Evolutionary conservation across 2,329 filamentous ascomycete species (phyloP).

Genomic region (Malbranchea zuffiana): DNA sequence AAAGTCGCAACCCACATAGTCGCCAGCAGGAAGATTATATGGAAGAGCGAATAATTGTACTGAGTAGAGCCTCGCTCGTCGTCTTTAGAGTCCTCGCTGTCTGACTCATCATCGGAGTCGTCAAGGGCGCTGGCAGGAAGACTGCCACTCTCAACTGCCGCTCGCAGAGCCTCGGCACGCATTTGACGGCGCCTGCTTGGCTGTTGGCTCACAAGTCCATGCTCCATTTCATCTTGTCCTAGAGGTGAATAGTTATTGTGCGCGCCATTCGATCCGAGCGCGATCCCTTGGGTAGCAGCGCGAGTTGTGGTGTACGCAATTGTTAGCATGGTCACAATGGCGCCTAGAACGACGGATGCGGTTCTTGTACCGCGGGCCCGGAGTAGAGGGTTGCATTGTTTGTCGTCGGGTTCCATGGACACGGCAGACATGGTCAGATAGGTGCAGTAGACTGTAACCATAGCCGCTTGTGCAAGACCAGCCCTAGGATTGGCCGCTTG

Average conservation of each 20-base stretch:
- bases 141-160: slow-evolving; percentile 79
- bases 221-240: slow-evolving; percentile 62
- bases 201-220: slow-evolving; percentile 79
- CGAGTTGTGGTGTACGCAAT: slow-evolving; percentile 96
- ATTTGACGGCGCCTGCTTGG: slow-evolving; percentile 72
- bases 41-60: slow-evolving; percentile 94
- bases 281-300: slow-evolving; percentile 73
- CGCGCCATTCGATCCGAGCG: slow-evolving; percentile 42
- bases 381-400: slow-evolving; percentile 85
- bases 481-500: slow-evolving; percentile 90
- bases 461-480: slow-evolving; percentile 90
- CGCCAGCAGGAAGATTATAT: slow-evolving; percentile 93
- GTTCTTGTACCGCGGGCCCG: slow-evolving; percentile 75
- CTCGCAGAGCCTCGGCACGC: slow-evolving; percentile 80
- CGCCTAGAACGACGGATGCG: slow-evolving; percentile 82
- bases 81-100: slow-evolving; percentile 54
- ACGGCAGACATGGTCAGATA: slow-evolving; percentile 97
- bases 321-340: slow-evolving; percentile 90
- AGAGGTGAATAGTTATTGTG: slow-evolving; percentile 45
- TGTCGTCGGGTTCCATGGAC: slow-evolving; percentile 94
- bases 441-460: slow-evolving; percentile 96
- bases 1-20: slow-evolving; percentile 93
- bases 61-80: slow-evolving; percentile 84
- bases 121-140: slow-evolving; percentile 83
- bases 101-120: slow-evolving; percentile 52